phyloP scores from a whole-genome alignment of 257 asterid species.

The Nemophila menziesii region DNA sequence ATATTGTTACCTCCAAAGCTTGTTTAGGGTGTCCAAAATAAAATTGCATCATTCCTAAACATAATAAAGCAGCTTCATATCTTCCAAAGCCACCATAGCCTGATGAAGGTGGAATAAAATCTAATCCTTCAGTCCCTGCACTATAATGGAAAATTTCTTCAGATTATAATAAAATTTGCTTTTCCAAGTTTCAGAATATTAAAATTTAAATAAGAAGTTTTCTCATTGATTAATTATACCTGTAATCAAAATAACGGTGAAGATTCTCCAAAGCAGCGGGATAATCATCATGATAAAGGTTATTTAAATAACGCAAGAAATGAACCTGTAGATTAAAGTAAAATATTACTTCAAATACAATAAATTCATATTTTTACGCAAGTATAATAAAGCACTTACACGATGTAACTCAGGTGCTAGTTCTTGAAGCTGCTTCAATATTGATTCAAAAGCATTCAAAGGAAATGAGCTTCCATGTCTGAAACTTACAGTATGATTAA shows the following conservation, averaged over 20 bases:
- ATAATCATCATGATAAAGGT: constrained; percentile 80
- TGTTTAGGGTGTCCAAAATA: constrained; percentile 86
- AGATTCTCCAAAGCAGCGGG: constrained; percentile 82
- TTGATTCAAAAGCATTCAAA: constrained; percentile 56
- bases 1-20: constrained; percentile 72
- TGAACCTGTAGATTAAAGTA: constrained; percentile 59
- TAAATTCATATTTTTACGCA: constrained; percentile 13
- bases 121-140: constrained; percentile 99
- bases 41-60: constrained; percentile 96
- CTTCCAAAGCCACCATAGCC: constrained; percentile 59
- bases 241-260: constrained; percentile 94
- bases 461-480: constrained; percentile 76
- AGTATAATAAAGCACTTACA: constrained; percentile 28
- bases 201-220: no score
- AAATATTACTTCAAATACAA: constrained; percentile 5
- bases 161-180: constrained; percentile 12
- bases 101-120: constrained; percentile 49
- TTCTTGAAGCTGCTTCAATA: constrained; percentile 64
- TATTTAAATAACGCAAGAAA: constrained; percentile 73
- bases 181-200: neutral
- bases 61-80: constrained; percentile 78
- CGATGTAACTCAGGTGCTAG: constrained; percentile 89
- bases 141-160: constrained; percentile 44
- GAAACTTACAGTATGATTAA: constrained; percentile 8
- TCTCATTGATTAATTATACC: constrained; percentile 41